Percentiles rank a stretch among this genome's conserved stretches.
Evolutionary conservation across 2,329 filamentous ascomycete genomes (phyloP).

Genomic region (Aspergillus pseudotamarii): DNA sequence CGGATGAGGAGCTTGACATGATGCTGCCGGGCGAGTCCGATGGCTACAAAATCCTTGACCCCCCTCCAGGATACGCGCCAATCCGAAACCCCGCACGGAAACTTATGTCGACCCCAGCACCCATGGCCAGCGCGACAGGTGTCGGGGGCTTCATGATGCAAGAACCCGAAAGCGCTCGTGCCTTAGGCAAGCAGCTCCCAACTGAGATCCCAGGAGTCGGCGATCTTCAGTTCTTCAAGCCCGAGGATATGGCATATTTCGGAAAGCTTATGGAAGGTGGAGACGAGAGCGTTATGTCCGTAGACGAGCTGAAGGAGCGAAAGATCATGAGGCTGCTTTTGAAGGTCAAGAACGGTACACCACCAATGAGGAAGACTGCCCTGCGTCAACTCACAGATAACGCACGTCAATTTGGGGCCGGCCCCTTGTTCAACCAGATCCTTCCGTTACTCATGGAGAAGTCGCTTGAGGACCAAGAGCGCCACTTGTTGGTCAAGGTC

Average conservation of each 20-base stretch:
- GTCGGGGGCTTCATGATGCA: slow-evolving; percentile 94
- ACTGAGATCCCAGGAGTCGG: slow-evolving; percentile 96
- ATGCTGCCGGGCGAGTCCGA: slow-evolving; percentile 75
- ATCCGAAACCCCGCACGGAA: slow-evolving; percentile 76
- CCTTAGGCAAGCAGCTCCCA: slow-evolving; percentile 85
- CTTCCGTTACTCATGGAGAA: slow-evolving; percentile 97
- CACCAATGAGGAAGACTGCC: slow-evolving; percentile 97
- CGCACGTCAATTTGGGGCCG: slow-evolving; percentile 91
- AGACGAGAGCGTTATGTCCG: slow-evolving; percentile 86
- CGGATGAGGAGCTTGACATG: slow-evolving; percentile 90
- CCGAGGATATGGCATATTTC: slow-evolving; percentile 98
- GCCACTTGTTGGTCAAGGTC: slow-evolving; percentile 96
- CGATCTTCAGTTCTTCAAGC: slow-evolving; percentile 96
- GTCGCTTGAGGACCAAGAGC: slow-evolving; percentile 94
- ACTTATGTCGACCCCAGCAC: slow-evolving; percentile 70
- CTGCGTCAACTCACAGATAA: slow-evolving; percentile 97
- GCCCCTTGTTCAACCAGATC: slow-evolving; percentile 94
- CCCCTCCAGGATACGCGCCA: slow-evolving; percentile 89
- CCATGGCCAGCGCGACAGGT: slow-evolving; percentile 60
- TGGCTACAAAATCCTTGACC: slow-evolving; percentile 88
- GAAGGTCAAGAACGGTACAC: slow-evolving; percentile 99
- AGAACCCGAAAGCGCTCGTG: slow-evolving; percentile 80
- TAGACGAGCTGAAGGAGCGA: slow-evolving; percentile 94
- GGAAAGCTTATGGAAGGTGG: slow-evolving; percentile 93
- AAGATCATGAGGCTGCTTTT: slow-evolving; percentile 97